Conservation (phyloP, 176 grass and related monocot genomes). For the Metroxylon sagu region DNA sequence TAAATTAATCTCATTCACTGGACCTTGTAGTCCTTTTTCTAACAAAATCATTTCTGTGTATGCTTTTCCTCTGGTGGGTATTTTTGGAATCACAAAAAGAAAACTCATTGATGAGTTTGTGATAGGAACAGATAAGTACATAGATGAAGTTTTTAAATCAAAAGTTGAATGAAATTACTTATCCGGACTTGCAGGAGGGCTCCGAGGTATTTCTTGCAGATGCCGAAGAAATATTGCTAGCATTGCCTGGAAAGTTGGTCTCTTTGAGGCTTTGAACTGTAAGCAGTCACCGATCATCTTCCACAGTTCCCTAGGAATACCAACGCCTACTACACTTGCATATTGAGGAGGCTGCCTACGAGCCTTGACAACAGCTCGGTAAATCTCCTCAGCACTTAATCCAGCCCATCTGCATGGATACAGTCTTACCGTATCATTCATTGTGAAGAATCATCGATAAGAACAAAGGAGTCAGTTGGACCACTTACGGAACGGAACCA, state of each 20-base stretch:
- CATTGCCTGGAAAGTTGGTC: constrained; percentile 95
- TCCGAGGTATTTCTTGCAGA: constrained; percentile 93
- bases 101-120: too few relatives aligned
- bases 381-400: constrained; percentile 84
- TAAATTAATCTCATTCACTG: too few relatives aligned
- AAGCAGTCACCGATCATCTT: constrained; percentile 99
- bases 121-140: too few relatives aligned
- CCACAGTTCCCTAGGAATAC: constrained; percentile 94
- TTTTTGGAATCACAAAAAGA: too few relatives aligned
- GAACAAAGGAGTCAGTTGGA: constrained; percentile 35
- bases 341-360: constrained; percentile 90
- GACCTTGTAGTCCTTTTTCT: too few relatives aligned
- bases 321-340: constrained; percentile 92
- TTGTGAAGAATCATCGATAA: constrained; percentile 26
- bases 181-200: constrained; percentile 78
- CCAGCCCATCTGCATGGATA: constrained; percentile 87
- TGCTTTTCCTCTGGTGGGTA: too few relatives aligned
- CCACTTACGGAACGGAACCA: constrained; percentile 97
- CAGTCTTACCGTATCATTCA: constrained; percentile 25
- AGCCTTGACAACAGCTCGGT: constrained; percentile 71
- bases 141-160: too few relatives aligned
- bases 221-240: constrained; percentile 89
- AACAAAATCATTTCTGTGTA: too few relatives aligned
- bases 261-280: constrained; percentile 66
- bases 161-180: constrained; percentile 35